Evolutionary conservation across 345 rosid species (phyloP), one percentile per base, ranked within the genome.

Genomic region (Euphorbia tirucalli): DNA sequence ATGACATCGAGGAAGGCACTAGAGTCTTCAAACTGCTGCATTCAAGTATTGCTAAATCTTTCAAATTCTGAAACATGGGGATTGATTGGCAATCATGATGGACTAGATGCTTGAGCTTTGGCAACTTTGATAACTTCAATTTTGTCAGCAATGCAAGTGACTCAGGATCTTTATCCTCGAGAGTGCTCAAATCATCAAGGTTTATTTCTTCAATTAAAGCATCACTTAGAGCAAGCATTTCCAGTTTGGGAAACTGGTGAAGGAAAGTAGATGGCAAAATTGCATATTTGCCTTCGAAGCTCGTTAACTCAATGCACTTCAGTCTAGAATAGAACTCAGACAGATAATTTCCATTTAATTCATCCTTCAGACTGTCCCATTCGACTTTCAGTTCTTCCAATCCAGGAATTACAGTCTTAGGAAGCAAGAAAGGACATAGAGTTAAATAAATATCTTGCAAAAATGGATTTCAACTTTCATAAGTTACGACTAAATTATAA

Each of bases 301-400:
- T 9, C 1, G 2, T 41, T 7, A 73, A 43, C 31, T 54, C 56
- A 41, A 73, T 31, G 22, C 1, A 28, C 32, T 39, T 19, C n/a
- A 73, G 18, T 22, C 25, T 52, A 35, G 19, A 19, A 16, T 22
- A 39, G 54, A 13, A 62, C 27, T 52, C 27, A 1, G 18, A 30
- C 24, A 7, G 39, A 37, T n/a, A 13, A 0, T 61, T 22, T 18
- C 35, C 22, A 32, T 1, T 21, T 14, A 19, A 28, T 19, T 32
- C 11, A 1, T 22, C 52, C 21, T 25, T 43, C 15, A 49, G 15
- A 1, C 11, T 18, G 16, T 50, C 13, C 68, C 75, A 63, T 22
- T 63, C 75, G 15, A 72, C 19, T 39, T 60, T 52, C 27, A 72
- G 15, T 3, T 24, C 41, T 37, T 62, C 46, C 32, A 72, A 11